Evolutionary conservation across 208 protist species (phyloP).

Genomic region (Trypanosoma cruzi): DNA sequence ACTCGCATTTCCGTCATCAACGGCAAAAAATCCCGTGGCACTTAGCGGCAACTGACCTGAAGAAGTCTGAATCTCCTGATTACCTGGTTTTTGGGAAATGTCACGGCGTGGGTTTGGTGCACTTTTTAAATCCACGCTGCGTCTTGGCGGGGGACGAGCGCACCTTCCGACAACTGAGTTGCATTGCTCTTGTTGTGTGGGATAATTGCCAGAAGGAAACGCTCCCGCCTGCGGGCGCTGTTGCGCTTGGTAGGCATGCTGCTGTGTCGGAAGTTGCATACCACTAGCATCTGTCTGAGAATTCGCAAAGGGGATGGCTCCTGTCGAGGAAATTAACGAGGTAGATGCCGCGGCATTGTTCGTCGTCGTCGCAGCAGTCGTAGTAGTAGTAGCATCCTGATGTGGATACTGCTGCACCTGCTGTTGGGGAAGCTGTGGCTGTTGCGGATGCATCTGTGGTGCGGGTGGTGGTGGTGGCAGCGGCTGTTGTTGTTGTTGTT

Average conservation of each 20-base stretch:
- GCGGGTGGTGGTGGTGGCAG: not conserved
- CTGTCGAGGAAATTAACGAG: not conserved
- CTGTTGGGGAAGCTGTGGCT: not conserved
- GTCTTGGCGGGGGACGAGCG: conserved; percentile 40
- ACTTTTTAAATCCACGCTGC: conserved; percentile 47
- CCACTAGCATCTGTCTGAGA: not conserved
- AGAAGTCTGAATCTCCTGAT: conserved; percentile 45
- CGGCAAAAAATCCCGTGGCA: conserved; percentile 65
- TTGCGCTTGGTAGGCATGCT: conserved; percentile 14
- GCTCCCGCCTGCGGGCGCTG: not conserved
- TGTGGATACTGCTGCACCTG: too few species aligned
- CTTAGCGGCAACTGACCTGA: conserved; percentile 69
- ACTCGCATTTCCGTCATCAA: conserved; percentile 90
- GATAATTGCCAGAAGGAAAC: not conserved
- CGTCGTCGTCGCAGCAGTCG: not conserved
- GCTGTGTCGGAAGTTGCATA: not conserved
- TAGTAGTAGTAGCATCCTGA: not conserved
- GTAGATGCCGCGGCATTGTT: not conserved
- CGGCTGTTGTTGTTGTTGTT: conserved; percentile 17
- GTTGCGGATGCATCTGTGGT: not conserved
- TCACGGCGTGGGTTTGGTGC: conserved; percentile 64
- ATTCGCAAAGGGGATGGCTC: not conserved
- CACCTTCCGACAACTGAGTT: conserved; percentile 3
- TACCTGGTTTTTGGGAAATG: conserved; percentile 27
- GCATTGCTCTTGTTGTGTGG: not conserved